phyloP scores from a whole-genome alignment of 129 eudicot species.

The Helianthus tuberosus region DNA sequence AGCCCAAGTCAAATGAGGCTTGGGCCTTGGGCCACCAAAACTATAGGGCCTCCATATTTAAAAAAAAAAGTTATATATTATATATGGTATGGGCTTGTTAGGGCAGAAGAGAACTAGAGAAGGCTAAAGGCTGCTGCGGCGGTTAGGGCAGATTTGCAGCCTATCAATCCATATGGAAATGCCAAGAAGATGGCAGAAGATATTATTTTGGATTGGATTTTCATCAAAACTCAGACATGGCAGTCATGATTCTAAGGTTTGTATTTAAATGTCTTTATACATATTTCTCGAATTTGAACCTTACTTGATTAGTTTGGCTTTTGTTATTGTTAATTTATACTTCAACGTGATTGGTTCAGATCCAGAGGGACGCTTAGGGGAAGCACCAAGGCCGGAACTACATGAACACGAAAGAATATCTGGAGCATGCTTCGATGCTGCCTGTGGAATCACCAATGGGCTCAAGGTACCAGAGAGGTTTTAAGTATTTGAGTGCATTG shows the following conservation, averaged over 20 bases:
- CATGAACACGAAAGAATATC: conserved; percentile 89
- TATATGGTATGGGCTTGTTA: no score
- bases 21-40: no score
- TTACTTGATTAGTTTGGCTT: neutral
- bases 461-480: conserved; percentile 49
- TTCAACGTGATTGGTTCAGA: conserved; percentile 94
- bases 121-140: no score
- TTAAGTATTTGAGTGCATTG: neutral
- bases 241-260: conserved; percentile 65
- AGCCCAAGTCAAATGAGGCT: no score
- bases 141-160: no score
- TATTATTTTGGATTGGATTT: conserved; percentile 60
- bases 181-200: conserved; percentile 80
- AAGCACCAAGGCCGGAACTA: conserved; percentile 84
- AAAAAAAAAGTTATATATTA: no score
- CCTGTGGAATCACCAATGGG: conserved; percentile 77
- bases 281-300: neutral
- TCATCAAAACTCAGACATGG: conserved; percentile 51
- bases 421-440: conserved; percentile 96
- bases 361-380: conserved; percentile 90
- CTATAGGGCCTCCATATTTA: no score
- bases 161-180: conserved; percentile 66
- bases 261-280: conserved; percentile 9
- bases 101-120: no score
- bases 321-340: conserved; percentile 26